Base-by-base conservation (phyloP, 768 basidiomycete species). In the Termitomyces sp. region DNA sequence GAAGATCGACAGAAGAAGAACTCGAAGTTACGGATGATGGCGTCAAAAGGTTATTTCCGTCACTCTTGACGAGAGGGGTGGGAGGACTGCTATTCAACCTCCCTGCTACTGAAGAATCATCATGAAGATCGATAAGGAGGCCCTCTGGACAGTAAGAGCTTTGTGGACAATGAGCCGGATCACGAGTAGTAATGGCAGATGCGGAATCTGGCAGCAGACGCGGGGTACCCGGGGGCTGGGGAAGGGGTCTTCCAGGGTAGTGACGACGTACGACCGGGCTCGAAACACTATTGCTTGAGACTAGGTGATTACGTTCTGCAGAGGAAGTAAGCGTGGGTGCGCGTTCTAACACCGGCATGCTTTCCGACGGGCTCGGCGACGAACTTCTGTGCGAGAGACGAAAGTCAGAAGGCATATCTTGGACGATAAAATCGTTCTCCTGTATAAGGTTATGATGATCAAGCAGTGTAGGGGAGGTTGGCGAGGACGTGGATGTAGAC, bases 231-330 rank as follows among this genome's bases (percentile, higher is more conserved):
- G 72, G 74, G 22, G 78, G 77, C 16, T 70, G 75, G 6, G 84
- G 84, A n/a, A 86, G 72, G 36, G 84, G 84, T 37, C 84, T 67
- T 4, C 84, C 81, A 26, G 74, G 73, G 63, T 84, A 85, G 65
- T 83, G 83, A 55, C 73, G 77, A 12, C 73, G 68, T 9, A 63
- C 51, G 24, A 61, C 66, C 3, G 65, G 27, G 18, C 43, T 58
- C 12, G 46, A 34, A 5, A 32, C 20, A 2, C 13, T n/a, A 32
- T 24, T 32, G 31, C 20, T 24, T 22, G 39, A 5, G 12, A 51
- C 31, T 1, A 27, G 36, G 42, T 16, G 18, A 29, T 14, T 9
- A 20, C 16, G 26, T 46, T 8, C 39, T 18, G 27, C 13, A 41
- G 37, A 16, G 9, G 24, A 51, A 0, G 51, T 32, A 13, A 31